A percentile compares a stretch with the other conserved stretches of the same genome.
These are phyloP conservation scores for Fraxinus velutina DNA, from an alignment of 305 asterid genomes.

Conservation along the genomic window DNA sequence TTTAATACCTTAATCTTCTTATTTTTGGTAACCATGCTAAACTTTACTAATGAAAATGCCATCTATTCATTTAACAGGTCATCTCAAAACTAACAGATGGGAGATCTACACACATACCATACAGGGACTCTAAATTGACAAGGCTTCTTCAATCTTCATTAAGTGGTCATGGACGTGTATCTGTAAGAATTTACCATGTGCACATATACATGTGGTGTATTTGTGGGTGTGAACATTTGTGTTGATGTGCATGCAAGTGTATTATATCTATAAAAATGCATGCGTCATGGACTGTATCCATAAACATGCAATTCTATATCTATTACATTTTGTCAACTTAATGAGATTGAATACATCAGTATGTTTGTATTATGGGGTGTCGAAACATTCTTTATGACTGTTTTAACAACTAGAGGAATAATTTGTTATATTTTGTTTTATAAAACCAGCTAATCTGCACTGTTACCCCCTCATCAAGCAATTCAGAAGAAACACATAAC, in stretches of 20 bases:
- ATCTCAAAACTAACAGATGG: conserved; percentile 92
- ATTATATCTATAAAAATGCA: neutral
- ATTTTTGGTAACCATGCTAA: conserved; percentile 9
- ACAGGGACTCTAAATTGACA: conserved; percentile 96
- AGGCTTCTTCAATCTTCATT: conserved; percentile 97
- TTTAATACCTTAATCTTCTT: conserved; percentile 16
- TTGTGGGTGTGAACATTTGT: neutral
- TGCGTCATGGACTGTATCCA: neutral
- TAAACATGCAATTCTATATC: neutral
- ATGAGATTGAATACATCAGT: neutral
- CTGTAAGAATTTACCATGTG: conserved; percentile 53
- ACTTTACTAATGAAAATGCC: conserved; percentile 24
- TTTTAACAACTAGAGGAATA: conserved; percentile 13
- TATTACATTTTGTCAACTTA: neutral
- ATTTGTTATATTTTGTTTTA: conserved; percentile 28
- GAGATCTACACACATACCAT: conserved; percentile 83
- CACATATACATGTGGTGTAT: neutral
- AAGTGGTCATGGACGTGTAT: conserved; percentile 97
- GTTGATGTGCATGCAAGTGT: neutral
- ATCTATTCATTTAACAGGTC: conserved; percentile 55
- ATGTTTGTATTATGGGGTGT: conserved; percentile 13
- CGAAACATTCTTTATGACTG: conserved; percentile 1
- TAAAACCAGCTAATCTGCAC: conserved; percentile 80
- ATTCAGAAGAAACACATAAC: conserved; percentile 97
- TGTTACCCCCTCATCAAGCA: conserved; percentile 95